Percentiles rank a stretch among this genome's conserved stretches.
Conservation (phyloP, 1,284 basidiomycete species). For the Leccinum solheimii region DNA sequence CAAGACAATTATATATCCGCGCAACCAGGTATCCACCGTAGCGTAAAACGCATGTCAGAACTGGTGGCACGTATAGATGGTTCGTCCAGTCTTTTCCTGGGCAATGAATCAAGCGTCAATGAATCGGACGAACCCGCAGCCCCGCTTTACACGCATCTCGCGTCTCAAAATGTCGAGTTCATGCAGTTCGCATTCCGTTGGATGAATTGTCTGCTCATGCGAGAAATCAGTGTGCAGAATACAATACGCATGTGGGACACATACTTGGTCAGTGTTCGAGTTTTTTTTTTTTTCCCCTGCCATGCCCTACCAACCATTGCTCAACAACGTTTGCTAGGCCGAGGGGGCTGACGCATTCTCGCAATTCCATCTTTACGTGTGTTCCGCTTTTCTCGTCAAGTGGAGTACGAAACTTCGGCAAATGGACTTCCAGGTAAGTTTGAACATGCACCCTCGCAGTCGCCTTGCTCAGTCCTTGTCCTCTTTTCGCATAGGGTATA, state of each 20-base stretch:
- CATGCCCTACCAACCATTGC: neutral
- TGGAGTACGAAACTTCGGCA: constrained; percentile 88
- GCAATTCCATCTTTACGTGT: constrained; percentile 95
- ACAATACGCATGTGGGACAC: constrained; percentile 99
- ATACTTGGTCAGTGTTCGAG: constrained; percentile 71
- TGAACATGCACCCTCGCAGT: neutral
- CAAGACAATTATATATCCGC: constrained; percentile 97
- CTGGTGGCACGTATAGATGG: constrained; percentile 91
- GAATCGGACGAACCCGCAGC: constrained; percentile 44
- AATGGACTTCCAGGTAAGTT: constrained; percentile 92
- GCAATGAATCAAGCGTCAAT: neutral
- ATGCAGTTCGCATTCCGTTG: constrained; percentile 99
- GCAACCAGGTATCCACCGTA: constrained; percentile 92
- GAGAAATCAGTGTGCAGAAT: constrained; percentile 92
- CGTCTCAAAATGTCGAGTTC: constrained; percentile 90
- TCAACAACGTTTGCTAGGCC: constrained; percentile 53
- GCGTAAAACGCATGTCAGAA: constrained; percentile 90
- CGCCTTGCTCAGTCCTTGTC: constrained; percentile 8
- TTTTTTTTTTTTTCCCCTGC: neutral
- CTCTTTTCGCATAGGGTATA: constrained; percentile 66
- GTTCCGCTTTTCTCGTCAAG: constrained; percentile 89
- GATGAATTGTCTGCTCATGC: constrained; percentile 98
- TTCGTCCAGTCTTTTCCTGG: constrained; percentile 31
- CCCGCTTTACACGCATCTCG: constrained; percentile 80
- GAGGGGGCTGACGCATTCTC: constrained; percentile 96